Evolutionary conservation across 106 monocot species (phyloP).

Genomic region (Agapanthus africanus): DNA sequence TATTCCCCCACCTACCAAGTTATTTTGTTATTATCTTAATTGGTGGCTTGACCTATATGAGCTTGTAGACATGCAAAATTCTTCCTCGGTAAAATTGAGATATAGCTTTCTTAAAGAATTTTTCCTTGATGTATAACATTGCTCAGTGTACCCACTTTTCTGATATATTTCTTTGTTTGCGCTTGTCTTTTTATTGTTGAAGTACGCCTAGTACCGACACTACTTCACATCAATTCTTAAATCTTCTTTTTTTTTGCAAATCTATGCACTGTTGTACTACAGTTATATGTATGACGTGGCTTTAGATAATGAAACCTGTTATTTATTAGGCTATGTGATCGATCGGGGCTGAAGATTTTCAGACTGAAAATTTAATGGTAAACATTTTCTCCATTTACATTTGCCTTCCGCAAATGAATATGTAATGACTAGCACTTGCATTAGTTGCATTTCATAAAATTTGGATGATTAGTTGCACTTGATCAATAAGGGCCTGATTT

Average conservation of each 20-base stretch:
- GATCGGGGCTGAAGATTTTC: slow-evolving; percentile 1
- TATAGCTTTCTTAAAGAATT: background rate
- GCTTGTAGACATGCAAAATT: background rate
- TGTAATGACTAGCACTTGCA: background rate
- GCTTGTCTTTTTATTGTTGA: background rate
- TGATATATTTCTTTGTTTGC: background rate
- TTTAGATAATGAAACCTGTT: slow-evolving; percentile 9
- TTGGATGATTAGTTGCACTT: background rate
- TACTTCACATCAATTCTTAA: background rate
- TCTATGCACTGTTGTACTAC: background rate
- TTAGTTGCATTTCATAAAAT: background rate
- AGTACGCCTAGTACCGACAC: background rate
- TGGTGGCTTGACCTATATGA: too few relatives aligned
- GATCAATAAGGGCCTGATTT: background rate
- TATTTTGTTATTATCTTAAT: too few relatives aligned
- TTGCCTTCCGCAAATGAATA: slow-evolving; percentile 11
- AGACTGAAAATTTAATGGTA: slow-evolving; percentile 6
- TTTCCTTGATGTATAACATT: background rate
- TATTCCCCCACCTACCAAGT: too few relatives aligned
- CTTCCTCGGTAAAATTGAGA: background rate
- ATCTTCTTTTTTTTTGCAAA: background rate
- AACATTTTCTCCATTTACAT: slow-evolving; percentile 7
- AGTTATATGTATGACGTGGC: slow-evolving; percentile 3
- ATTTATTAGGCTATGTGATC: slow-evolving; percentile 9
- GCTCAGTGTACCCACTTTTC: background rate